These are phyloP conservation scores for Chrysanthemum makinoi DNA, from an alignment of 129 eudicot species.

Conservation along the genomic window DNA sequence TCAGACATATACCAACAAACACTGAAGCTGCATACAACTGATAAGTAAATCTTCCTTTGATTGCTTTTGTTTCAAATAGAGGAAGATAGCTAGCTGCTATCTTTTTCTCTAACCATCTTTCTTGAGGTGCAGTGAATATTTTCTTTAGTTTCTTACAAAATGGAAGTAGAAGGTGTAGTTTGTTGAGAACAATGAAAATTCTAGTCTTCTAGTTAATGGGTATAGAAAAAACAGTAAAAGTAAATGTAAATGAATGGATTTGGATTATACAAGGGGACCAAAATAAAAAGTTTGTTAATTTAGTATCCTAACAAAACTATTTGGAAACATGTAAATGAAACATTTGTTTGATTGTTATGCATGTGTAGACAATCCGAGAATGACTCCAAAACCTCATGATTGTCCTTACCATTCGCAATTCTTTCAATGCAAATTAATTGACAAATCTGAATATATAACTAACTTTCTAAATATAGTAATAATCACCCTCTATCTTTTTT, in stretches of 20 bases:
- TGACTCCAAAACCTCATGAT: slow-evolving; percentile 28
- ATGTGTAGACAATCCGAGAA: slow-evolving; percentile 16
- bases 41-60: slow-evolving; percentile 12
- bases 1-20: not conserved
- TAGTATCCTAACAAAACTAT: not conserved
- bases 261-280: too few species aligned
- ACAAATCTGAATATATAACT: slow-evolving; percentile 12
- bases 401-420: slow-evolving; percentile 11
- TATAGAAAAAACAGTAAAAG: not conserved
- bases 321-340: not conserved
- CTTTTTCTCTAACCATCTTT: not conserved
- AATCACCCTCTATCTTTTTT: slow-evolving; percentile 10
- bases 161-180: not conserved
- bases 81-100: not conserved
- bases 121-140: not conserved
- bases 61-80: slow-evolving; percentile 16
- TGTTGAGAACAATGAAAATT: not conserved
- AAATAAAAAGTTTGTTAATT: not conserved
- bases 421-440: slow-evolving; percentile 4
- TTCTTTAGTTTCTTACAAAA: too few species aligned
- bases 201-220: too few species aligned
- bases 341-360: not conserved
- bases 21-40: slow-evolving; percentile 14
- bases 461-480: slow-evolving; percentile 35
- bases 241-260: too few species aligned